Evolutionary conservation across 164 flowering plant species (phyloP).

Genomic region (Liquidambar formosana): DNA sequence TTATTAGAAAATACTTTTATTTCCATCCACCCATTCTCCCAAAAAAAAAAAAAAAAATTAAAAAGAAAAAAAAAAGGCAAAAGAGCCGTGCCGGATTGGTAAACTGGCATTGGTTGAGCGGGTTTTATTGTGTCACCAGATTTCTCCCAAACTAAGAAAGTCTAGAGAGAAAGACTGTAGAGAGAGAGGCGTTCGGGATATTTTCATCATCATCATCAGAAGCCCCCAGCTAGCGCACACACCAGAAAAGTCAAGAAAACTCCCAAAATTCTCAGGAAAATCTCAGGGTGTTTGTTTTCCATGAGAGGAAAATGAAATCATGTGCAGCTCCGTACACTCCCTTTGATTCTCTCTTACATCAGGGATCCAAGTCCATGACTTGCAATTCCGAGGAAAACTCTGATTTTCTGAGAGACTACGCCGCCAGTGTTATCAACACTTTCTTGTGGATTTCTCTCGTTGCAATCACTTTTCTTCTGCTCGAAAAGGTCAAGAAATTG

Average conservation of each 20-base stretch:
- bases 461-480: constrained; percentile 34
- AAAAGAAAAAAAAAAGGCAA: too few species aligned
- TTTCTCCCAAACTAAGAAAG: too few species aligned
- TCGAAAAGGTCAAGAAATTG: constrained; percentile 26
- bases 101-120: too few species aligned
- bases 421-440: constrained; percentile 41
- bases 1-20: too few species aligned
- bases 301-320: constrained; percentile 1
- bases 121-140: too few species aligned
- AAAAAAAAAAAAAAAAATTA: too few species aligned
- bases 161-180: too few species aligned
- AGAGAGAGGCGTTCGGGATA: too few species aligned
- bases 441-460: constrained; percentile 53
- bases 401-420: constrained; percentile 36
- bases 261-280: neutral
- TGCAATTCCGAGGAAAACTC: constrained; percentile 13
- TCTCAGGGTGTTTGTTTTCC: neutral
- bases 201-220: too few species aligned
- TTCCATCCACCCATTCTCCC: too few species aligned
- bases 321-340: constrained; percentile 10
- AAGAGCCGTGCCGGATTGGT: too few species aligned
- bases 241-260: neutral
- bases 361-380: neutral
- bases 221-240: neutral
- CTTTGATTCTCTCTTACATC: constrained; percentile 8